Conservation (phyloP, 2,329 filamentous ascomycete species). For the Rhinocladiella similis region DNA sequence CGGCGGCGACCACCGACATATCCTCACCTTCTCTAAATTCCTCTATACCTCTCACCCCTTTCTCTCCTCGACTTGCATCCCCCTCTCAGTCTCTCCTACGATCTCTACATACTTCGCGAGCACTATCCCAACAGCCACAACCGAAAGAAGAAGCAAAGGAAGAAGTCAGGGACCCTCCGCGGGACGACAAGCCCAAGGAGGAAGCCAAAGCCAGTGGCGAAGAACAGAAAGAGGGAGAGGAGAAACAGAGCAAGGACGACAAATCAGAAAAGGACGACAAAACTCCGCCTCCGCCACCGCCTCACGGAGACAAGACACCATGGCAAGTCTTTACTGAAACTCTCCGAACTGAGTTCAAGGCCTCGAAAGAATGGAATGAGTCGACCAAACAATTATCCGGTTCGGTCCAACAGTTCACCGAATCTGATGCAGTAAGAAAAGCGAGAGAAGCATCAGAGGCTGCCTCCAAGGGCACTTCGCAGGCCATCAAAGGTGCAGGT, state of each 20-base stretch:
- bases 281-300: constrained; percentile 82
- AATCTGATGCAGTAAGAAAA: constrained; percentile 85
- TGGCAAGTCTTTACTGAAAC: constrained; percentile 99
- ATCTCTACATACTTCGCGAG: constrained; percentile 25
- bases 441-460: constrained; percentile 85
- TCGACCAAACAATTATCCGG: constrained; percentile 92
- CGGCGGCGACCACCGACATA: background rate
- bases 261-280: constrained; percentile 55
- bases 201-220: constrained; percentile 42
- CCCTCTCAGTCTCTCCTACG: constrained; percentile 18
- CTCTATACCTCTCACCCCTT: constrained; percentile 9
- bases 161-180: constrained; percentile 28
- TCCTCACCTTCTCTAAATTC: constrained; percentile 5
- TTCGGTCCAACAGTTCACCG: constrained; percentile 84
- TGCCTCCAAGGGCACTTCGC: constrained; percentile 78
- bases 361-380: constrained; percentile 98
- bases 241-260: constrained; percentile 43
- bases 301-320: constrained; percentile 95
- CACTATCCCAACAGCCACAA: constrained; percentile 25
- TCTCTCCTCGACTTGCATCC: constrained; percentile 14
- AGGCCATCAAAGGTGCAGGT: constrained; percentile 81
- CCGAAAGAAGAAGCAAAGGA: constrained; percentile 29
- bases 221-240: constrained; percentile 43
- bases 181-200: constrained; percentile 37
- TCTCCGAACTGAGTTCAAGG: constrained; percentile 89